A percentile compares a stretch with the other conserved stretches of the same genome.
Conservation (phyloP, 345 rosid species). For the Xanthoceras sorbifolium region DNA sequence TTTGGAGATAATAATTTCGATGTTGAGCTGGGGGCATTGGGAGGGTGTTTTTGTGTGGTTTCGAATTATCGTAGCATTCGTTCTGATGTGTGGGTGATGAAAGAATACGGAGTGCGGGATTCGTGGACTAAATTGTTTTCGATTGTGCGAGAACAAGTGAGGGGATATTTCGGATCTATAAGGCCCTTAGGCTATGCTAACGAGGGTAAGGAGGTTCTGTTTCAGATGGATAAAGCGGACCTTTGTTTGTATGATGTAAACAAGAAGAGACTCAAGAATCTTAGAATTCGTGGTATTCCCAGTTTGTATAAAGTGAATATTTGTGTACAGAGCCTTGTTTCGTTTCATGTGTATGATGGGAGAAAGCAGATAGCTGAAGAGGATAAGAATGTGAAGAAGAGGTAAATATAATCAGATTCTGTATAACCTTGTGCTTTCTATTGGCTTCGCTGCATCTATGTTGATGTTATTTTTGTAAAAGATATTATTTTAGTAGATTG, state of each 20-base stretch:
- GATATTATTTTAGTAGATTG: neutral
- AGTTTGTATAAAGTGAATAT: constrained; percentile 31
- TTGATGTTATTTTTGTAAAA: neutral
- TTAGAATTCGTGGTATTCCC: constrained; percentile 35
- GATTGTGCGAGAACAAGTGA: constrained; percentile 22
- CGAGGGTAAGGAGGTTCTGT: constrained; percentile 36
- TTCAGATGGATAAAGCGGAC: constrained; percentile 39
- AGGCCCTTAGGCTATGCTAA: constrained; percentile 52
- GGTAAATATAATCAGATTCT: constrained; percentile 31
- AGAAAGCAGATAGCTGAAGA: constrained; percentile 22
- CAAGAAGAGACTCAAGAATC: constrained; percentile 26
- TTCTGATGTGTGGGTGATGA: constrained; percentile 68
- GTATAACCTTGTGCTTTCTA: neutral
- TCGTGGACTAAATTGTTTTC: constrained; percentile 57
- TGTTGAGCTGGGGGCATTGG: constrained; percentile 44
- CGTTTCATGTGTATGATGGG: constrained; percentile 23
- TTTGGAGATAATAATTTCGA: constrained; percentile 19
- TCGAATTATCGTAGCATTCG: constrained; percentile 26
- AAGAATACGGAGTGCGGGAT: constrained; percentile 46
- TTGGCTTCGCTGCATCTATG: neutral
- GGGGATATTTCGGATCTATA: constrained; percentile 31
- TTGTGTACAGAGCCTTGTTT: constrained; percentile 53
- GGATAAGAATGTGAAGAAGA: constrained; percentile 30
- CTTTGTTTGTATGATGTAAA: constrained; percentile 49
- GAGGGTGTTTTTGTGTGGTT: constrained; percentile 45